Conservation (phyloP, 148 eudicot species). For the Rheum nobile region DNA sequence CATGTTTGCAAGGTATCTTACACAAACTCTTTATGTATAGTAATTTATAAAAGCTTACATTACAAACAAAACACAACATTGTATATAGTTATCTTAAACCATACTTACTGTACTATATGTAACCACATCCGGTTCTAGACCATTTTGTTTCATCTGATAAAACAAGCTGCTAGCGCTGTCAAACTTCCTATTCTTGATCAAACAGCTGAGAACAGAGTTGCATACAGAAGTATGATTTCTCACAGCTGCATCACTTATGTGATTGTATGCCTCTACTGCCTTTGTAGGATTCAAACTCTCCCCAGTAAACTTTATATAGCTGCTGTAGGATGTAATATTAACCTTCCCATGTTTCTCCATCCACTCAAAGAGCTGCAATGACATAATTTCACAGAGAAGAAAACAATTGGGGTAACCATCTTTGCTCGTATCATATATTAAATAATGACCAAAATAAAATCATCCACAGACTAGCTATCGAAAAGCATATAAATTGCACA, state of each 20-base stretch:
- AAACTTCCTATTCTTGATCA: conserved; percentile 45
- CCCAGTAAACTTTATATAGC: conserved; percentile 63
- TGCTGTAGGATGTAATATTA: conserved; percentile 68
- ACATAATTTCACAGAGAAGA: neutral
- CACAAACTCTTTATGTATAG: neutral
- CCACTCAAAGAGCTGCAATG: conserved; percentile 81
- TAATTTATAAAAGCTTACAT: neutral
- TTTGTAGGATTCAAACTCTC: conserved; percentile 35
- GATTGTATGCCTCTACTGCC: conserved; percentile 50
- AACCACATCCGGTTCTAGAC: conserved; percentile 67
- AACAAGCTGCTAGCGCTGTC: conserved; percentile 45
- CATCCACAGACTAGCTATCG: neutral
- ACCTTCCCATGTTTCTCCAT: conserved; percentile 60
- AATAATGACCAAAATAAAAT: conserved; percentile 1
- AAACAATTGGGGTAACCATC: neutral
- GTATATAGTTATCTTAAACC: neutral
- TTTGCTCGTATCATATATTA: neutral
- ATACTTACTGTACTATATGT: conserved; percentile 74
- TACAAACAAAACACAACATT: neutral
- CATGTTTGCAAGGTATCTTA: neutral
- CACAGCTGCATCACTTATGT: conserved; percentile 44
- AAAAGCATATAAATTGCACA: neutral
- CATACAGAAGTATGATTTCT: conserved; percentile 58
- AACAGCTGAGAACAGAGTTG: conserved; percentile 69
- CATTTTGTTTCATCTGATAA: conserved; percentile 75